These are phyloP conservation scores for Eutrema japonicum DNA, from an alignment of 345 rosid genomes.

Conservation along the genomic window DNA sequence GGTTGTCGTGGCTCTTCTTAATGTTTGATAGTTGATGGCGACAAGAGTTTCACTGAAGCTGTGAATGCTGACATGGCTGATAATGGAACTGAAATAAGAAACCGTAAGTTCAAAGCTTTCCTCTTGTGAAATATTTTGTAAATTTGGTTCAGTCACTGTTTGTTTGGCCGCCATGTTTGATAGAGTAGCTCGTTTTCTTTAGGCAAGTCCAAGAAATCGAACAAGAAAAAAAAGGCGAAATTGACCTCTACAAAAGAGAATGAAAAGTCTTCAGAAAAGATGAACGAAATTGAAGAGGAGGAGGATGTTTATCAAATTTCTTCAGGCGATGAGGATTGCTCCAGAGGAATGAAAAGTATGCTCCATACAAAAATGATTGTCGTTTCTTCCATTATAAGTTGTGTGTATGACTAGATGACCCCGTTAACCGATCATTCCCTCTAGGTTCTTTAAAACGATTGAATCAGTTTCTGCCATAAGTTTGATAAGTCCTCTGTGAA, in stretches of 20 bases:
- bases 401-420: background rate
- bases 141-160: background rate
- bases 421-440: background rate
- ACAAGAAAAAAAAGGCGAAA: slow-evolving; percentile 40
- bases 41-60: background rate
- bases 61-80: background rate
- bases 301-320: slow-evolving; percentile 61
- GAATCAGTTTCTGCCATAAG: slow-evolving; percentile 8
- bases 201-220: slow-evolving; percentile 45
- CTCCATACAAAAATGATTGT: background rate
- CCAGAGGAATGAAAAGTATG: slow-evolving; percentile 84
- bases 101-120: slow-evolving; percentile 24
- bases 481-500: slow-evolving; percentile 9
- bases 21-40: slow-evolving; percentile 32
- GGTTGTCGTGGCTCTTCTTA: background rate
- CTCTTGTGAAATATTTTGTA: background rate
- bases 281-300: slow-evolving; percentile 39
- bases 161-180: background rate
- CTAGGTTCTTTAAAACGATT: background rate
- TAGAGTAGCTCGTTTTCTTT: background rate
- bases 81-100: slow-evolving; percentile 23
- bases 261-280: slow-evolving; percentile 33
- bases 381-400: slow-evolving; percentile 14
- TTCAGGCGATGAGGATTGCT: slow-evolving; percentile 73
- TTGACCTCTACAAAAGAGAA: slow-evolving; percentile 12